Percentiles rank a stretch among this genome's conserved stretches.
Conservation (phyloP, 768 basidiomycete genomes). For the Russula brevipes region DNA sequence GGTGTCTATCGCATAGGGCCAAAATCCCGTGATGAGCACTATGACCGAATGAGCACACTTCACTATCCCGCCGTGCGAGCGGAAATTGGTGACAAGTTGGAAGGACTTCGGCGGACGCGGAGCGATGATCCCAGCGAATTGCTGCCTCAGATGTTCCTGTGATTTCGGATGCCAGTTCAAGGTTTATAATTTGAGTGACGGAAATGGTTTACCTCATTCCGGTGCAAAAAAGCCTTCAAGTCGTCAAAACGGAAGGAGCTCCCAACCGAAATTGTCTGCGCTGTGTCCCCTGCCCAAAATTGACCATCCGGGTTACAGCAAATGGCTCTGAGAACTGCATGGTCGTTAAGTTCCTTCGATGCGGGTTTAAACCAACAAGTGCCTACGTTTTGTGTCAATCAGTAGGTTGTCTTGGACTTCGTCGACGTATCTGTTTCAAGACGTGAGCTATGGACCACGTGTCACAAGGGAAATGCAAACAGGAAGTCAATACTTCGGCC, state of each 20-base stretch:
- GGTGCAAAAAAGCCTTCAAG: constrained; percentile 57
- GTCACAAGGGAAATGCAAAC: background rate
- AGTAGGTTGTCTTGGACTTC: constrained; percentile 65
- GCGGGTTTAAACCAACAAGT: background rate
- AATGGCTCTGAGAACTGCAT: constrained; percentile 52
- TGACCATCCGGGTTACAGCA: constrained; percentile 59
- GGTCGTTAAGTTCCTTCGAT: background rate
- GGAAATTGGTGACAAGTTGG: constrained; percentile 34
- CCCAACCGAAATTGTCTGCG: constrained; percentile 68
- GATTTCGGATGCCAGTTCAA: background rate
- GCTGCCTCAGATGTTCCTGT: constrained; percentile 6
- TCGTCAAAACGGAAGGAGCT: constrained; percentile 68
- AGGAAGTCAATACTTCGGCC: constrained; percentile 16
- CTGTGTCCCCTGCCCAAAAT: constrained; percentile 80
- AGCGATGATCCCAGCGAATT: background rate
- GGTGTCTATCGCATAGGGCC: constrained; percentile 33
- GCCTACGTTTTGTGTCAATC: constrained; percentile 54
- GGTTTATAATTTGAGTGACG: background rate
- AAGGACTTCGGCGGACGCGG: constrained; percentile 27
- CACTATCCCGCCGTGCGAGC: constrained; percentile 36
- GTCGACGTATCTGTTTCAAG: constrained; percentile 55
- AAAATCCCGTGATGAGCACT: constrained; percentile 29
- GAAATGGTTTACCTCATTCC: constrained; percentile 45
- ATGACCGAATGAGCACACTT: constrained; percentile 33
- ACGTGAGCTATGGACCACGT: background rate